Evolutionary conservation across 1,284 basidiomycete species (phyloP), one percentile per base, ranked within the genome.

Genomic region (Ceratobasidium sp.): DNA sequence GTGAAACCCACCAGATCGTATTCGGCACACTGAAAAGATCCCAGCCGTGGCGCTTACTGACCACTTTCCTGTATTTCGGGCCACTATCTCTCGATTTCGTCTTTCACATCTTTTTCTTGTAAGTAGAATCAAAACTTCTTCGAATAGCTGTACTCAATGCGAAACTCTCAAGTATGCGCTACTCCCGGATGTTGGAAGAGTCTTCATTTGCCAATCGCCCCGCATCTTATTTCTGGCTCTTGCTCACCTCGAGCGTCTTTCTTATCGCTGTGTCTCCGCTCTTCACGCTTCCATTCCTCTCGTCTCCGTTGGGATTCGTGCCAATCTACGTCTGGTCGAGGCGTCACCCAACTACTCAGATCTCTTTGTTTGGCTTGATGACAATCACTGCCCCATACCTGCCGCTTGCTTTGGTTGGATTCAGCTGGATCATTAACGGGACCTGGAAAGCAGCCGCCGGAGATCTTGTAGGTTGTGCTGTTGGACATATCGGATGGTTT

Each of bases 51-150:
- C 85, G 96, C 30, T 83, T 88, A 49, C 78, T 91, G 60, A 97
- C 95, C 27, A 95, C 90, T 7, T 98, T 98, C 82, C 88, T 96
- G 75, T 99, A 96, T 80, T 99, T 98, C 78, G 96, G 96, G 9
- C 85, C 89, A 0, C 85, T 98, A 73, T 92, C 90, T 1, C 80
- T 98, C n/a, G 95, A 98, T 77, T 93, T 98, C 72, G 83, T 96
- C 69, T 97, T 99, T 79, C 95, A 98, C 77, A 82, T 99, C 69
- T 97, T 98, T 83, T 98, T 98, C 83, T 95, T 98, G 93, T 95
- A 75, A 77, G 93, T 81, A 1, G 23, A 44, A 46, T 64, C 25
- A 52, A n/a, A n/a, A 42, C 25, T 36, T 39, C 14, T 23, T 42
- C 29, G 49, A 69, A 68, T 42, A 1, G 27, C 39, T 46, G 8